These are phyloP conservation scores for Trichoderma virens DNA, from an alignment of 495 filamentous ascomycete genomes.

Conservation along the genomic window DNA sequence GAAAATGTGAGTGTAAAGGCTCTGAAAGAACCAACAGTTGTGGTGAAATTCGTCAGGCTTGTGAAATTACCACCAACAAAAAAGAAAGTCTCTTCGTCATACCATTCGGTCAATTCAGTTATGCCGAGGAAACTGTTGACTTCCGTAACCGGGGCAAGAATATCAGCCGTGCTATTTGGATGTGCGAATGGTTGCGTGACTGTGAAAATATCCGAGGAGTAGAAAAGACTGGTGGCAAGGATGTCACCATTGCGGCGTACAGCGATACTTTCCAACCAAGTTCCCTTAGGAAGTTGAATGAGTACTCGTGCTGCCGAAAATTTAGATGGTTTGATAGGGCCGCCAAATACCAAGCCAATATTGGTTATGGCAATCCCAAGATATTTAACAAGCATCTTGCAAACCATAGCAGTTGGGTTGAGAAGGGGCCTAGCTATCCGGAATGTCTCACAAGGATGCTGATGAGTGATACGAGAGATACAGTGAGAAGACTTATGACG, in stretches of 20 bases:
- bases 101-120: background rate
- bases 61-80: background rate
- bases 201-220: background rate
- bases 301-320: background rate
- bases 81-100: background rate
- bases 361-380: background rate
- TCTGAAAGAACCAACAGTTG: background rate
- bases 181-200: background rate
- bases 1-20: background rate
- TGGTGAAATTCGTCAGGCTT: background rate
- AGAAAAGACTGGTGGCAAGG: background rate
- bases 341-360: background rate
- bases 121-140: background rate
- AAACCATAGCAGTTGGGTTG: background rate
- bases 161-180: background rate
- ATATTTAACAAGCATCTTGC: background rate
- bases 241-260: background rate
- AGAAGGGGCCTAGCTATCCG: background rate
- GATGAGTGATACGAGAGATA: too few relatives aligned
- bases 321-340: background rate
- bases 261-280: background rate
- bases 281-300: background rate
- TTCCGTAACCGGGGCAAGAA: background rate
- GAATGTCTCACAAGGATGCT: background rate
- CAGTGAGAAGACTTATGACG: too few relatives aligned